Evolutionary conservation across 2,329 filamentous ascomycete genomes (phyloP).

Genomic region (Cryphonectria radicalis): DNA sequence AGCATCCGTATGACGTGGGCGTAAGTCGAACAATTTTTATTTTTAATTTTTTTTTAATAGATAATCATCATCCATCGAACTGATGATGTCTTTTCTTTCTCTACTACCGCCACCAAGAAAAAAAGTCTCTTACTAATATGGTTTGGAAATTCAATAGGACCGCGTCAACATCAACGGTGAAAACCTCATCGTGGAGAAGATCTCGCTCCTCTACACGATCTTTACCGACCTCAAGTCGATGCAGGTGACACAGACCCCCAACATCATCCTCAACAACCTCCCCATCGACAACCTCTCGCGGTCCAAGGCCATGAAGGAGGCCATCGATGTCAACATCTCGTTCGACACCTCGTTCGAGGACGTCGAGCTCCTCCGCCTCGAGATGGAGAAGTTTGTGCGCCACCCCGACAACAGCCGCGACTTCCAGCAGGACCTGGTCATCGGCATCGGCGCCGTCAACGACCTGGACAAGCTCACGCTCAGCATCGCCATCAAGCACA

Average conservation of each 20-base stretch:
- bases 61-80: not conserved
- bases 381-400: conserved; percentile 84
- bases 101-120: not conserved
- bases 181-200: conserved; percentile 85
- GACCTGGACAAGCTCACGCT: conserved; percentile 88
- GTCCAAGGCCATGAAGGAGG: conserved; percentile 89
- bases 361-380: conserved; percentile 79
- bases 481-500: conserved; percentile 84
- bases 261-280: conserved; percentile 87
- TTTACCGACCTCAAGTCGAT: conserved; percentile 84
- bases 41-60: no score
- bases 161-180: conserved; percentile 78
- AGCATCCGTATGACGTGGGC: conserved; percentile 95
- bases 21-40: not conserved
- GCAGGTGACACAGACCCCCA: conserved; percentile 79
- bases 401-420: conserved; percentile 86
- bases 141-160: conserved; percentile 50
- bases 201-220: conserved; percentile 90
- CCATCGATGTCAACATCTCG: conserved; percentile 76
- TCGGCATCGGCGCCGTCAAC: conserved; percentile 78
- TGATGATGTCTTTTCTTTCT: no score
- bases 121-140: not conserved
- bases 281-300: conserved; percentile 95
- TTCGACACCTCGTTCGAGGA: conserved; percentile 91
- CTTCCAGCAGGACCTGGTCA: conserved; percentile 81